Base-by-base conservation (phyloP, 2,329 filamentous ascomycete genomes). In the Penicillium palitans region DNA sequence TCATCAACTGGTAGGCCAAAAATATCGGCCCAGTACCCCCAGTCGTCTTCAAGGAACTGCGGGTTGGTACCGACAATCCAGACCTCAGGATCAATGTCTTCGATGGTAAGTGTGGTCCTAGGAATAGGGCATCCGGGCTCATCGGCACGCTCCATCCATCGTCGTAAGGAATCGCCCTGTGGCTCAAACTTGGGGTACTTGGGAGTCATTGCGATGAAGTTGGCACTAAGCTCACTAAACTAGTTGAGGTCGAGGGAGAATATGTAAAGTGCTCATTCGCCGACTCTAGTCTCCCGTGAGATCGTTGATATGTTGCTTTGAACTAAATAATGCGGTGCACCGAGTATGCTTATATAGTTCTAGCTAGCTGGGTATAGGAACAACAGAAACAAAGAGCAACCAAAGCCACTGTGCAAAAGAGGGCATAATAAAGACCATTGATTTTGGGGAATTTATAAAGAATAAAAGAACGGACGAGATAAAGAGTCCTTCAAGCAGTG, bases 111-210 rank as follows among this genome's bases (percentile, higher is more conserved):
- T 10, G n/a, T 31, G 35, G 15, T 55, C 13, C 3, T 41, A 24
- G 44, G 25, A 31, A 55, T 49, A 15, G 35, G 44, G 13, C 52
- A 55, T 24, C 19, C 19, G 6, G 52, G 44, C 15, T 55, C 52
- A 55, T 49, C 37, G n/a, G 44, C n/a, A 29, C 21, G 4, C 13
- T 48, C 44, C 25, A 55, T 40, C 52, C 35, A 55, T 39, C 35
- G 42, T 21, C 17, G 33, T 9, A 55, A 13, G 3, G 5, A 24
- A 5, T 55, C 25, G 2, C 42, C 52, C 12, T 10, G n/a, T 3
- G 13, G 52, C 10, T 48, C 44, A 13, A 39, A 48, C 33, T 19
- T 7, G 7, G 42, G 42, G 33, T 41, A 48, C 21, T 17, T 33
- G 19, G 13, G 9, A 1, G 52, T 6, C 52, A 55, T 55, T 25